These are phyloP conservation scores for Arachnomyces sp. DNA, from an alignment of 2,329 filamentous ascomycete genomes.

Conservation along the genomic window DNA sequence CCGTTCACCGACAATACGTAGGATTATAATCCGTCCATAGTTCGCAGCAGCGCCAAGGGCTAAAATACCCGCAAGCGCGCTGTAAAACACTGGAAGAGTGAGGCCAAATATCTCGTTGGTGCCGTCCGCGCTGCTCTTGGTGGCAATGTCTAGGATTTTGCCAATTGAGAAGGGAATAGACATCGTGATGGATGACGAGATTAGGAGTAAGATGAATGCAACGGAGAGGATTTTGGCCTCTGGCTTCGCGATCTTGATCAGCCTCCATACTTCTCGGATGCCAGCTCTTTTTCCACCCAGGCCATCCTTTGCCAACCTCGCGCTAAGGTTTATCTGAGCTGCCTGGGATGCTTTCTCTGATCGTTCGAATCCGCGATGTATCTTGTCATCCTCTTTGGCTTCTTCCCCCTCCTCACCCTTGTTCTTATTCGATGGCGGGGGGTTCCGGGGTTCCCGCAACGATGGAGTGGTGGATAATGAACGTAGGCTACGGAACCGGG, in stretches of 20 bases:
- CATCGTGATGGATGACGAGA: constrained; percentile 91
- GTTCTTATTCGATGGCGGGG: constrained; percentile 11
- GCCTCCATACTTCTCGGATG: constrained; percentile 68
- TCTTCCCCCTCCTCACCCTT: constrained; percentile 6
- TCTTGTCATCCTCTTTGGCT: constrained; percentile 42
- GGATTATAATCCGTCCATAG: constrained; percentile 85
- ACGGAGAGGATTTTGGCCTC: constrained; percentile 68
- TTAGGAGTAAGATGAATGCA: constrained; percentile 75
- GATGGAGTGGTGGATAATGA: constrained; percentile 20
- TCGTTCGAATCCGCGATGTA: constrained; percentile 55
- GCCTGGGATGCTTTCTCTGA: constrained; percentile 82
- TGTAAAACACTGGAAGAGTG: constrained; percentile 79
- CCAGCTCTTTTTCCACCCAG: constrained; percentile 47
- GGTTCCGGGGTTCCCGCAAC: constrained; percentile 19
- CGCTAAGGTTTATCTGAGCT: constrained; percentile 80
- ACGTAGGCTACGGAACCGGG: constrained; percentile 11
- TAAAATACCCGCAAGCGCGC: constrained; percentile 66
- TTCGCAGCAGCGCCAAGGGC: constrained; percentile 81
- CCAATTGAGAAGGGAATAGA: constrained; percentile 94
- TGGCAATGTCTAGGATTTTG: constrained; percentile 86
- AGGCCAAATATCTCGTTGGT: constrained; percentile 68
- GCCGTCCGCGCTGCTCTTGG: constrained; percentile 59
- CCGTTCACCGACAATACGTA: constrained; percentile 88
- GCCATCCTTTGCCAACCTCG: constrained; percentile 77
- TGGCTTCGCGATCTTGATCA: constrained; percentile 81